Percentiles rank a stretch among this genome's conserved stretches.
Evolutionary conservation across 441 rosid species (phyloP).

Genomic region (Breynia disticha): DNA sequence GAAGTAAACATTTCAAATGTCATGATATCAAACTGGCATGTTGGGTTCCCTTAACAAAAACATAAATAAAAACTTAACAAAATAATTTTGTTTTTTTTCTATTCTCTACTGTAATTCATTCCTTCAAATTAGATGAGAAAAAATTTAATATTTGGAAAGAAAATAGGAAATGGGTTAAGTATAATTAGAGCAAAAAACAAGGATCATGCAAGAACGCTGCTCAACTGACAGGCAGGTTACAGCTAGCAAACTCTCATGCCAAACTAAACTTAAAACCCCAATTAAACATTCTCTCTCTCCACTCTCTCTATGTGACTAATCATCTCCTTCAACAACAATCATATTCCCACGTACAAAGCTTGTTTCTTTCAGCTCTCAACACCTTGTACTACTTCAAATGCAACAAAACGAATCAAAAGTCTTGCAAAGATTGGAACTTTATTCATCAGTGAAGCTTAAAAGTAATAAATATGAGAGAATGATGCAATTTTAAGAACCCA

Average conservation of each 20-base stretch:
- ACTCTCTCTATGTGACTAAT: neutral
- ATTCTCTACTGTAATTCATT: neutral
- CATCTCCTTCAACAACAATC: conserved; percentile 25
- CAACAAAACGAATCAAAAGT: too few relatives aligned
- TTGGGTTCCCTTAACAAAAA: conserved; percentile 24
- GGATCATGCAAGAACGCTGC: conserved; percentile 96
- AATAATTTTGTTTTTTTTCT: neutral
- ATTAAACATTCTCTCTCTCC: conserved; percentile 24
- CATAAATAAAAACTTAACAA: conserved; percentile 8
- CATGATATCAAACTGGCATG: conserved; percentile 42
- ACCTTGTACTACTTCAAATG: conserved; percentile 4
- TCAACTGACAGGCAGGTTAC: conserved; percentile 84
- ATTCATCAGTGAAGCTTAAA: neutral
- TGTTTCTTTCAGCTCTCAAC: conserved; percentile 28
- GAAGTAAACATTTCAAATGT: too few relatives aligned
- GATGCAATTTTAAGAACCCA: neutral
- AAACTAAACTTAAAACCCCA: conserved; percentile 38
- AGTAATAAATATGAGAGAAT: too few relatives aligned
- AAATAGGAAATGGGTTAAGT: neutral
- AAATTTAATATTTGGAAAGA: neutral
- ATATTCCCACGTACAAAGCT: conserved; percentile 35
- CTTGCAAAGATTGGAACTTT: neutral
- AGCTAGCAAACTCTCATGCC: conserved; percentile 66
- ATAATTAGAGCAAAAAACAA: conserved; percentile 11
- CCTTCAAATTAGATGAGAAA: neutral